Evolutionary conservation across 2,329 filamentous ascomycete species (phyloP), one percentile per base, ranked within the genome.

Genomic region (Curvularia spicifera): DNA sequence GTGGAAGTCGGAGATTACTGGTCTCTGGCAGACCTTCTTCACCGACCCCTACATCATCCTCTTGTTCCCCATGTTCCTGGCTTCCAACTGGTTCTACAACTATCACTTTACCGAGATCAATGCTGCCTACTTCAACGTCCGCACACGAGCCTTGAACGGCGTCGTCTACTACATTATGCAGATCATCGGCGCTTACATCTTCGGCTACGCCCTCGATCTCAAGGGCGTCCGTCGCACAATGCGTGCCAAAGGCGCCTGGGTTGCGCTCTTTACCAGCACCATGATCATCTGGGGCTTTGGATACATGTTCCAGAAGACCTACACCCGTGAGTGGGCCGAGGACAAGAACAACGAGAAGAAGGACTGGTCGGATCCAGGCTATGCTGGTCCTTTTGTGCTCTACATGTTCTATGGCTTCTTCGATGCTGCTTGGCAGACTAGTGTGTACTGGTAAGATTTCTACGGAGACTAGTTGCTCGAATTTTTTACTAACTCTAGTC

Each of bases 351-450:
- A 71, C 52, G 57, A 63, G n/a, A 77, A 77, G 68, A 79, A 77
- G 49, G 91, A 95, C 76, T 95, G 90, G 88, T 83, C 81, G 2
- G 82, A 87, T 54, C 78, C 81, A 28, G 86, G 86, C 53, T 95
- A 89, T 73, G 83, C 89, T 57, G 91, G 89, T 0, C 90, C 91
- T 12, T 91, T 96, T 86, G 91, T 96, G 76, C 79, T 96, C 51
- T 96, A 93, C 81, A 91, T 96, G 71, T 93, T 93, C 78, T 96
- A 95, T 75, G 92, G 92, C 40, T 89, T 95, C 77, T 95, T 89
- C 68, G 94, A 97, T 75, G 91, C 93, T 43, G 86, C 88, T 53
- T 97, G 92, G 89, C 94, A 98, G 81, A 94, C 92, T 0, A 88
- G 83, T 70, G 88, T 93, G 49, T 97, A 98, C 83, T 97, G 93